phyloP scores from a whole-genome alignment of 495 filamentous ascomycete species.

The Penicillium odoratum region DNA sequence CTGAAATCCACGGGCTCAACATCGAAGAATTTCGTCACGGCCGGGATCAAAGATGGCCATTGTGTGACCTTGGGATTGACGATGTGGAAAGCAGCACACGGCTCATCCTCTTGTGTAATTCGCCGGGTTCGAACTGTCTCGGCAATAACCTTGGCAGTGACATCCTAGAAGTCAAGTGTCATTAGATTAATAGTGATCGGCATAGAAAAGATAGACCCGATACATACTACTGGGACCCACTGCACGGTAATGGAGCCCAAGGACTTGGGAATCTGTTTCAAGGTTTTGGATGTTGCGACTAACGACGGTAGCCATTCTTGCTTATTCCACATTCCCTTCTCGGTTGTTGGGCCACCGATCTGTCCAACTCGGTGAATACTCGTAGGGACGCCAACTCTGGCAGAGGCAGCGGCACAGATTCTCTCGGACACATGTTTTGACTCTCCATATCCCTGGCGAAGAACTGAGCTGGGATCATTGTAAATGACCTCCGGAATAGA shows the following conservation, averaged over 20 bases:
- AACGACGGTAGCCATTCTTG: conserved; percentile 30
- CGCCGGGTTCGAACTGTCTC: conserved; percentile 16
- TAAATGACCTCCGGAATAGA: conserved; percentile 45
- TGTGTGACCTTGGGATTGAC: conserved; percentile 22
- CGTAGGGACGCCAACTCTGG: conserved; percentile 37
- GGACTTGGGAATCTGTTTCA: conserved; percentile 18
- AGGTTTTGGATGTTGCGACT: conserved; percentile 20
- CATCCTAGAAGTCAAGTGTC: conserved; percentile 7
- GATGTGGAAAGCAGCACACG: conserved; percentile 24
- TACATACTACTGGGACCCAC: conserved; percentile 23
- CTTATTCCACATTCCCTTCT: conserved; percentile 29
- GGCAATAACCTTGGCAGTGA: conserved; percentile 15
- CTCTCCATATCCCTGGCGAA: conserved; percentile 48
- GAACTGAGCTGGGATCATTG: conserved; percentile 36
- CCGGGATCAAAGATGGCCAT: conserved; percentile 21
- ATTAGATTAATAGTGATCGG: background rate
- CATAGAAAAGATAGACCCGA: background rate
- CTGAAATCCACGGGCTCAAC: conserved; percentile 12
- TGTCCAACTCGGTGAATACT: conserved; percentile 56
- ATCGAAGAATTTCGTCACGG: conserved; percentile 9
- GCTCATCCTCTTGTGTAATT: conserved; percentile 6
- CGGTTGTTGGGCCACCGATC: conserved; percentile 45
- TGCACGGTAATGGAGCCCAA: conserved; percentile 17
- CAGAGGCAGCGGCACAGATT: conserved; percentile 45
- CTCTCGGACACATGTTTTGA: conserved; percentile 53